Evolutionary conservation across 257 asterid species (phyloP).

Genomic region (Forsythia suspensa): DNA sequence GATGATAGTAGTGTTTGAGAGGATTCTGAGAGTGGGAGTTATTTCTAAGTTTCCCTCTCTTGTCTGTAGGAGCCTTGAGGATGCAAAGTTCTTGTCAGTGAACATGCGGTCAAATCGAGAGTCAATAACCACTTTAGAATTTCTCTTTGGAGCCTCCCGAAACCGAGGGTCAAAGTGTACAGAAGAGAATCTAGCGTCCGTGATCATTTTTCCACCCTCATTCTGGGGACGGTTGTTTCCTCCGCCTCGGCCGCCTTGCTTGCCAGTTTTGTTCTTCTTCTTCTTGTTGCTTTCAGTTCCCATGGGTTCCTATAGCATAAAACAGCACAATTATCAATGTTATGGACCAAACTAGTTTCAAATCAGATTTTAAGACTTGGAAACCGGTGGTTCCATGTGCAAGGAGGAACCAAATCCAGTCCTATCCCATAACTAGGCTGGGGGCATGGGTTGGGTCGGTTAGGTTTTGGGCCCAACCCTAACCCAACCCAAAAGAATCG

Average conservation of each 20-base stretch:
- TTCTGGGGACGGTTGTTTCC: background rate
- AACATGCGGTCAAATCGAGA: conserved; percentile 68
- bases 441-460: too few relatives aligned
- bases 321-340: background rate
- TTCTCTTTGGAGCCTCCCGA: conserved; percentile 67
- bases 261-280: conserved; percentile 25
- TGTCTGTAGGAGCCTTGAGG: conserved; percentile 70
- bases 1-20: conserved; percentile 61
- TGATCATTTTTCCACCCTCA: conserved; percentile 31
- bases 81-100: conserved; percentile 46
- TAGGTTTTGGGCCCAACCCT: too few relatives aligned
- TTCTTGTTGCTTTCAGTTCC: conserved; percentile 42
- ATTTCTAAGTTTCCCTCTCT: conserved; percentile 68
- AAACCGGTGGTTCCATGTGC: too few relatives aligned
- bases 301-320: conserved; percentile 27
- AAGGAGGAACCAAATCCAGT: too few relatives aligned
- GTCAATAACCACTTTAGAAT: conserved; percentile 71
- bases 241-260: conserved; percentile 21
- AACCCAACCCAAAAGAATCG: too few relatives aligned
- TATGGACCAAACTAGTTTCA: background rate
- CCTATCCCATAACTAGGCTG: too few relatives aligned
- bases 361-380: background rate
- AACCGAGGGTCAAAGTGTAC: conserved; percentile 87
- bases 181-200: conserved; percentile 74
- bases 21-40: conserved; percentile 32